Evolutionary conservation across 768 basidiomycete genomes (phyloP).

Genomic region (Fomitopsis pulvina): DNA sequence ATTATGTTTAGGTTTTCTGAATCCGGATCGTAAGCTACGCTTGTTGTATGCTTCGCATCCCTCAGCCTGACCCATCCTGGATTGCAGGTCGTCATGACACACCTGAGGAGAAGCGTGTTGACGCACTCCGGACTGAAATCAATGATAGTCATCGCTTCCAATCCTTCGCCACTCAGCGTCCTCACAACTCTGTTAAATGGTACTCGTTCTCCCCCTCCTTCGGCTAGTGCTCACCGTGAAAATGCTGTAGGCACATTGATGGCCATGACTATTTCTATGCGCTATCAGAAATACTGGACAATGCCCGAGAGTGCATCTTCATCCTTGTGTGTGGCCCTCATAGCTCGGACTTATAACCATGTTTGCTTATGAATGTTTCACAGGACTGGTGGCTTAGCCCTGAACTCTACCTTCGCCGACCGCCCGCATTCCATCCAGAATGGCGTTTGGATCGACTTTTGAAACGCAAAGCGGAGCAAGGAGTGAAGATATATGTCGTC

Average conservation of each 20-base stretch:
- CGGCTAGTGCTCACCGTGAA: background rate
- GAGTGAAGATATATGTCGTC: slow-evolving; percentile 85
- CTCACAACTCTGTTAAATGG: slow-evolving; percentile 80
- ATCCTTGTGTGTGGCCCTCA: slow-evolving; percentile 50
- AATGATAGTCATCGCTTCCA: slow-evolving; percentile 74
- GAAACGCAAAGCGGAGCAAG: slow-evolving; percentile 83
- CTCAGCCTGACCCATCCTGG: background rate
- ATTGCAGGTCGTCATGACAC: slow-evolving; percentile 59
- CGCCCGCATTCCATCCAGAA: slow-evolving; percentile 76
- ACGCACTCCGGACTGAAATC: slow-evolving; percentile 70
- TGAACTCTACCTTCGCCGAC: slow-evolving; percentile 90
- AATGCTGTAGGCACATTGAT: slow-evolving; percentile 65
- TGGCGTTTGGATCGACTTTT: slow-evolving; percentile 87
- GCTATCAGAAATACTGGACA: slow-evolving; percentile 81
- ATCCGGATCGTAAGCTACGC: slow-evolving; percentile 2
- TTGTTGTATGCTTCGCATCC: background rate
- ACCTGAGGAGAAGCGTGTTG: slow-evolving; percentile 63
- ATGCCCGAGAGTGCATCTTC: slow-evolving; percentile 77
- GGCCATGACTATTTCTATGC: slow-evolving; percentile 99
- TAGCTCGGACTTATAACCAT: background rate
- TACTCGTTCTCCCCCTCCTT: slow-evolving; percentile 17
- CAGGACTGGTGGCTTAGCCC: slow-evolving; percentile 95
- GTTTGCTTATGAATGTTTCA: background rate
- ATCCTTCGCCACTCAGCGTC: slow-evolving; percentile 73
- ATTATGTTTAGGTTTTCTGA: background rate